Base-by-base conservation (phyloP, 2,329 filamentous ascomycete species). In the Mycosphaerelloides madeirae region DNA sequence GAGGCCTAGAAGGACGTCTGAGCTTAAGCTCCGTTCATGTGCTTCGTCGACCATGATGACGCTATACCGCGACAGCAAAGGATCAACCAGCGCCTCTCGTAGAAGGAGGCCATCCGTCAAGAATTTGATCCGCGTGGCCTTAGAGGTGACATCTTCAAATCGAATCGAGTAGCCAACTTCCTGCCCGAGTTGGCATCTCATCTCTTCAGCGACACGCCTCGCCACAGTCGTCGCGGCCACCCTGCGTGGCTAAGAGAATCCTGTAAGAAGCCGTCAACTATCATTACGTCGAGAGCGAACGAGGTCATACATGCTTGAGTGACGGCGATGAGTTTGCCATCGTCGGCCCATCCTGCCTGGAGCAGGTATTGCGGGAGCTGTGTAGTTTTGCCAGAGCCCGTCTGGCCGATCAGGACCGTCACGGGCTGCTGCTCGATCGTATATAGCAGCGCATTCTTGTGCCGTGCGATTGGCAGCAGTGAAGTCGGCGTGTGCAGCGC, bases 1-100 rank as follows among this genome's bases (percentile, higher is more conserved):
- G 12, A 97, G 72, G 0, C 93, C 91, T 3, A 98, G 77, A 6
- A 97, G 74, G 11, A 98, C 80, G 61, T 98, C 93, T 1, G 90
- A 95, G 64, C 87, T 94, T 47, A 97, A 78, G 38, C 89, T 95
- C 42, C 93, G 78, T 67, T 97, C 91, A 63, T 98, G 93, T 6
- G 91, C 93, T 68, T 97, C 91, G 62, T 98, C 93, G 6, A 98
- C 85, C 88, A 98, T 96, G 57, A 98, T 87, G 34, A 95, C 85
- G 0, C 89, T 94, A 64, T 98, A 98, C 9, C 88, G 79, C 15
- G 87, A 93, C 29, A 98, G 70, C 3, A 97, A 70, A 11, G 93
- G 93, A 65, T 98, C 93, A 3, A 96, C 87, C 3, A 98, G 76
- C 20, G 91, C 93, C 68, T 98, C 93, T 58, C 91, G 77, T 41